Evolutionary conservation across 306 rosid genomes (phyloP), one percentile per base, ranked within the genome.

Genomic region (Cercis canadensis): DNA sequence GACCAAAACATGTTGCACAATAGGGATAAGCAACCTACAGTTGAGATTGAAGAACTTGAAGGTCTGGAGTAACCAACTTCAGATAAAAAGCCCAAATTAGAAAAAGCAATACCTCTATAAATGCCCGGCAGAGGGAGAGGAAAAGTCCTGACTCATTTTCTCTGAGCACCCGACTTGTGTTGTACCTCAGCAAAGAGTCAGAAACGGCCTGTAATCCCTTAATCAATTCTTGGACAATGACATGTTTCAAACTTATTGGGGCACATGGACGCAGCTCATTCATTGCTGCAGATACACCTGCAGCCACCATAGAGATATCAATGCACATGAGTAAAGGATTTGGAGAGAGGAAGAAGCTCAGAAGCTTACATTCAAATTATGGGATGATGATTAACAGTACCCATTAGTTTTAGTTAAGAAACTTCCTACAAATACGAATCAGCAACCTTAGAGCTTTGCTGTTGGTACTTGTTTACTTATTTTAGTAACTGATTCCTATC

Each of bases 211-310:
- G 90, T 72, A 95, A 77, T 39, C 97, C 97, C 86, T 87, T 87
- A 18, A 95, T 77, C 81, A 95, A 61, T 84, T 91, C 92, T 68
- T 88, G 92, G 79, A 92, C 91, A 75, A 95, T 90, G 65, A 89
- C 85, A 54, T 83, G 82, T 65, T 89, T 95, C 81, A 95, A 80
- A 71, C 99, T 91, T 81, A 87, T 39, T 7, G 99, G 97, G 67
- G 99, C 96, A 74, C 99, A 95, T 8, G 97, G 97, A 54, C 97
- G 99, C 16, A 95, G 83, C 73, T 95, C 99, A 34, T 95, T 95
- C 96, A 95, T 80, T 21, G 96, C 97, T 18, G 96, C 97, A 61
- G 99, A 89, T 58, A 91, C 96, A 73, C 97, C 99, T 95, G 86
- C 72, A 65, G 82, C 88, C 80, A 72, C 78, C 78, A 70, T 32